phyloP scores from a whole-genome alignment of 2,329 filamentous ascomycete species.

The Mycosphaerella sp. region DNA sequence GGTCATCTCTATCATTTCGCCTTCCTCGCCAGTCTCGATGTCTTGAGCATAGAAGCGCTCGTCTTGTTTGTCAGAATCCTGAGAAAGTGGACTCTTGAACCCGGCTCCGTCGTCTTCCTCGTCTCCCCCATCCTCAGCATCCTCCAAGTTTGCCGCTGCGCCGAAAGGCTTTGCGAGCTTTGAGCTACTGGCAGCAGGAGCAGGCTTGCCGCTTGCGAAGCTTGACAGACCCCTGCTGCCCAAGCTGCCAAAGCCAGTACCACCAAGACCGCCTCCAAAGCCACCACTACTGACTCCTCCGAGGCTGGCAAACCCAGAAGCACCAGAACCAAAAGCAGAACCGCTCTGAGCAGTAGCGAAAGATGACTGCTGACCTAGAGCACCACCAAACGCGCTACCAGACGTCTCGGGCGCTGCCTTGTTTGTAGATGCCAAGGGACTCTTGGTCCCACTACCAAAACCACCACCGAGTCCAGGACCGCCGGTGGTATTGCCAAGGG shows the following conservation, averaged over 20 bases:
- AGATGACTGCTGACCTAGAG: slow-evolving; percentile 32
- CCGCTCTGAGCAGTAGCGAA: slow-evolving; percentile 25
- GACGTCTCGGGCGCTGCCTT: slow-evolving; percentile 21
- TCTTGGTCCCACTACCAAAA: slow-evolving; percentile 30
- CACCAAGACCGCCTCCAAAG: slow-evolving; percentile 20
- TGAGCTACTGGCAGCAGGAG: slow-evolving; percentile 46
- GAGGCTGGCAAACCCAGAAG: slow-evolving; percentile 32
- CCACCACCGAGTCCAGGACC: slow-evolving; percentile 30
- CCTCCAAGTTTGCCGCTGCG: slow-evolving; percentile 54
- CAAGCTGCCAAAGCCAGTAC: slow-evolving; percentile 36
- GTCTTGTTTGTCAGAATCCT: slow-evolving; percentile 54
- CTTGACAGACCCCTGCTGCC: slow-evolving; percentile 50
- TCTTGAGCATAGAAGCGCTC: slow-evolving; percentile 56
- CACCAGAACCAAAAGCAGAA: slow-evolving; percentile 31
- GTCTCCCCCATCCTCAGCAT: slow-evolving; percentile 45
- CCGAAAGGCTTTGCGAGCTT: slow-evolving; percentile 59
- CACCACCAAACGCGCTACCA: slow-evolving; percentile 33
- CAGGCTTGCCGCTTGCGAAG: slow-evolving; percentile 53
- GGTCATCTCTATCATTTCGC: slow-evolving; percentile 67
- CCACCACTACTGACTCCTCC: slow-evolving; percentile 19
- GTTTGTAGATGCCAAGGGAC: slow-evolving; percentile 33
- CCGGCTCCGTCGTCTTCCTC: slow-evolving; percentile 42
- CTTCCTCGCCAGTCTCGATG: slow-evolving; percentile 81
- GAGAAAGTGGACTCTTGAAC: slow-evolving; percentile 38
- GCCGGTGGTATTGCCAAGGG: slow-evolving; percentile 29